Evolutionary conservation across 331 rosid genomes (phyloP).

Genomic region (Pyrus hybrid): DNA sequence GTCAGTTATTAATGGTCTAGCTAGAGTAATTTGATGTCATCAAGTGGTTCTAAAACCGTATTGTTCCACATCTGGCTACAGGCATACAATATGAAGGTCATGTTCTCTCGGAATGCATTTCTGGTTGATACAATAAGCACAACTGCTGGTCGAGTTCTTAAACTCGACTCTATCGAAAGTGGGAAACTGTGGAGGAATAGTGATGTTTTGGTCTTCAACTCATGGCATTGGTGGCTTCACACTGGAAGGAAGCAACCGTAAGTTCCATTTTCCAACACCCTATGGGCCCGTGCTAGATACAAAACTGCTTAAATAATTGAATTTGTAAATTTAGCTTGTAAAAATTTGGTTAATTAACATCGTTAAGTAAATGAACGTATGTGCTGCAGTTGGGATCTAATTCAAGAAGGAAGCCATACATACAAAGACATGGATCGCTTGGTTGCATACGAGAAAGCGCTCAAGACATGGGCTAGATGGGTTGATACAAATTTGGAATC

Average conservation of each 20-base stretch:
- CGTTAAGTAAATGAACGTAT: background rate
- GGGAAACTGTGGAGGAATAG: slow-evolving; percentile 36
- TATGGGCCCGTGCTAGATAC: background rate
- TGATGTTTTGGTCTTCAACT: slow-evolving; percentile 53
- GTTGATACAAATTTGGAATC: slow-evolving; percentile 41
- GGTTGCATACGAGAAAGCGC: slow-evolving; percentile 11
- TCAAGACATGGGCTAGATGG: slow-evolving; percentile 53
- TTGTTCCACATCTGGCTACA: slow-evolving; percentile 23
- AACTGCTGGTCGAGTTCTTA: slow-evolving; percentile 34
- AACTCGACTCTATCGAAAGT: slow-evolving; percentile 42
- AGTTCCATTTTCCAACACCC: background rate
- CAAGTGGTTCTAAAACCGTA: background rate
- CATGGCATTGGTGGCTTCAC: slow-evolving; percentile 93
- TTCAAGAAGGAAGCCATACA: background rate
- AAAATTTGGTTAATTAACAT: background rate
- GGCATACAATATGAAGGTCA: slow-evolving; percentile 21
- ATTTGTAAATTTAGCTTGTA: background rate
- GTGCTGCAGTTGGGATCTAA: slow-evolving; percentile 11
- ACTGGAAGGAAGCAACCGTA: slow-evolving; percentile 70
- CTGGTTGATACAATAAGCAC: slow-evolving; percentile 41
- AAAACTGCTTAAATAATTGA: background rate
- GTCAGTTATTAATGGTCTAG: background rate
- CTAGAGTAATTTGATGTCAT: background rate
- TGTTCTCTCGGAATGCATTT: slow-evolving; percentile 47
- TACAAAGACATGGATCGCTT: slow-evolving; percentile 8